Percentiles rank a stretch among this genome's conserved stretches.
Conservation (phyloP, 1,139 yeast species). For the Debaryomyces sp. region DNA sequence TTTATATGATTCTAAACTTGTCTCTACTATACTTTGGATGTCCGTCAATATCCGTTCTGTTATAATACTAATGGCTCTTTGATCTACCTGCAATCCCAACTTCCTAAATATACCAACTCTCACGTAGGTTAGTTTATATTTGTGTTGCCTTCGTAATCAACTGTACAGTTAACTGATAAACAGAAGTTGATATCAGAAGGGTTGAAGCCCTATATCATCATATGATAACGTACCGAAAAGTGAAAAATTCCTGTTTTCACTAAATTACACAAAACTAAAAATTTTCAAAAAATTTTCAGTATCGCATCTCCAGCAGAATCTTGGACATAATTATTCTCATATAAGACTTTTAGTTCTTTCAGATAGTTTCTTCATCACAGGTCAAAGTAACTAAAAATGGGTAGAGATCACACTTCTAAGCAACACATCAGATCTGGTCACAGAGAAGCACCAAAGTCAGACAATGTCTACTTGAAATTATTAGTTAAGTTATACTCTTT, state of each 20-base stretch:
- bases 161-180: background rate
- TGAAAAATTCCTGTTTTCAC: background rate
- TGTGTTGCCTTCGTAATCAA: background rate
- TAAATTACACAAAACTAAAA: background rate
- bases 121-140: background rate
- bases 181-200: background rate
- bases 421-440: conserved; percentile 96
- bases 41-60: background rate
- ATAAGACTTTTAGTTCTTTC: conserved; percentile 12
- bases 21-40: background rate
- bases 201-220: background rate
- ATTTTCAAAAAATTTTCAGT: conserved; percentile 5
- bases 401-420: conserved; percentile 96
- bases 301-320: background rate
- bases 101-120: background rate
- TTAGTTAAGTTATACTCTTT: conserved; percentile 97
- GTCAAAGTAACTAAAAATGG: conserved; percentile 58
- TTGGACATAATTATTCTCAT: background rate
- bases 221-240: background rate
- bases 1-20: background rate
- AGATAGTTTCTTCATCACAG: conserved; percentile 11
- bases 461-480: conserved; percentile 97
- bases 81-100: background rate
- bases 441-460: conserved; percentile 99
- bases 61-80: background rate